Conservation (phyloP, 371 early-diverging fungal genomes). For the Syncephalastrum contaminatum region DNA sequence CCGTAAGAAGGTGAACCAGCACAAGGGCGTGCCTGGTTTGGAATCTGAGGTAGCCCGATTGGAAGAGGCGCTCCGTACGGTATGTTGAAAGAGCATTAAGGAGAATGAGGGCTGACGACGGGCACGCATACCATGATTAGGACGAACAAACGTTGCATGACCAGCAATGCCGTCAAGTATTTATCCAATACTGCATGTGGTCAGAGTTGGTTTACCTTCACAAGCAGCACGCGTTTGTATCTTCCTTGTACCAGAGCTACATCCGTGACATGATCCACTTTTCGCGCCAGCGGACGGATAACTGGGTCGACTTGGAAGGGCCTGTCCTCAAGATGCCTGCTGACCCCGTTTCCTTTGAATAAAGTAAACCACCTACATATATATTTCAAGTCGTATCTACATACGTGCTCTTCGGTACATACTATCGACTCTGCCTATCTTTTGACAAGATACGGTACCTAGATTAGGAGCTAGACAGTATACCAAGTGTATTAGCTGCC, state of each 20-base stretch:
- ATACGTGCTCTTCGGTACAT: too few relatives aligned
- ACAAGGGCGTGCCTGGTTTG: slow-evolving; percentile 44
- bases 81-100: slow-evolving; percentile 17
- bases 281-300: slow-evolving; percentile 49
- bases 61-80: slow-evolving; percentile 33
- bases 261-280: slow-evolving; percentile 59
- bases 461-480: too few relatives aligned
- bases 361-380: slow-evolving; percentile 3
- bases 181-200: slow-evolving; percentile 43
- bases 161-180: slow-evolving; percentile 33
- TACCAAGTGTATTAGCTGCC: too few relatives aligned
- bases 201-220: slow-evolving; percentile 46
- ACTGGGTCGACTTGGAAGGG: slow-evolving; percentile 61
- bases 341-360: slow-evolving; percentile 43
- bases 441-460: too few relatives aligned
- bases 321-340: slow-evolving; percentile 46
- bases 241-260: slow-evolving; percentile 62
- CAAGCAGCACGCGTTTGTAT: slow-evolving; percentile 56
- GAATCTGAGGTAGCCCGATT: slow-evolving; percentile 41
- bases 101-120: slow-evolving; percentile 34
- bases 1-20: slow-evolving; percentile 38
- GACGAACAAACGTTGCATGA: slow-evolving; percentile 90
- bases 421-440: too few relatives aligned
- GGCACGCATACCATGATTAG: slow-evolving; percentile 56
- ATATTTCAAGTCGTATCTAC: too few relatives aligned